Conservation (phyloP, 2,329 filamentous ascomycete genomes). For the Lachnellula cervina region DNA sequence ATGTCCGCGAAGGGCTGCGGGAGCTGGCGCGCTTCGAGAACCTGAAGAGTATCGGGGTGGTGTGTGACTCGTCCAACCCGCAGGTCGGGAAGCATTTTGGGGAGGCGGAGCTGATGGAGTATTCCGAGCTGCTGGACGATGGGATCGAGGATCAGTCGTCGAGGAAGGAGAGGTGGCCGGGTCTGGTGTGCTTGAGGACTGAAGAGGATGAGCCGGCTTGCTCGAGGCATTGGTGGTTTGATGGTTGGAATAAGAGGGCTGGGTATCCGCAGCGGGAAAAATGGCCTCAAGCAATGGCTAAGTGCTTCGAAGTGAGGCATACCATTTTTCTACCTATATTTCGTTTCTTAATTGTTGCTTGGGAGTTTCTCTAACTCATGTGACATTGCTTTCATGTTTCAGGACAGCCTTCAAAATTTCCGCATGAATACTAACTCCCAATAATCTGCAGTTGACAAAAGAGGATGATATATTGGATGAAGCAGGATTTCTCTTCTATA, state of each 20-base stretch:
- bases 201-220: constrained; percentile 1
- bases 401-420: no score
- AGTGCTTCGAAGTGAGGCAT: not conserved
- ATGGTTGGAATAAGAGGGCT: constrained; percentile 5
- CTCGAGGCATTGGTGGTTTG: constrained; percentile 10
- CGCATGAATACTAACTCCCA: not conserved
- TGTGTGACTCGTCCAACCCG: constrained; percentile 3
- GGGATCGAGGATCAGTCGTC: not conserved
- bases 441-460: not conserved
- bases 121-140: not conserved
- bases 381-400: no score
- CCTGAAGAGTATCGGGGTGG: not conserved
- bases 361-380: not conserved
- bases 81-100: constrained; percentile 8
- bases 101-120: not conserved
- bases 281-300: constrained; percentile 3
- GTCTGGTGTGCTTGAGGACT: constrained; percentile 4
- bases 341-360: not conserved
- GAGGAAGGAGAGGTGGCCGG: constrained; percentile 2
- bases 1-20: constrained; percentile 1
- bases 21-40: constrained; percentile 6
- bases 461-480: constrained; percentile 5
- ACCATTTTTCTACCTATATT: no score
- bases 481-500: constrained; percentile 2
- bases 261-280: not conserved